A percentile compares a stretch with the other conserved stretches of the same genome.
phyloP scores from a whole-genome alignment of 176 grass and related monocot genomes.

The Luzula sylvatica region DNA sequence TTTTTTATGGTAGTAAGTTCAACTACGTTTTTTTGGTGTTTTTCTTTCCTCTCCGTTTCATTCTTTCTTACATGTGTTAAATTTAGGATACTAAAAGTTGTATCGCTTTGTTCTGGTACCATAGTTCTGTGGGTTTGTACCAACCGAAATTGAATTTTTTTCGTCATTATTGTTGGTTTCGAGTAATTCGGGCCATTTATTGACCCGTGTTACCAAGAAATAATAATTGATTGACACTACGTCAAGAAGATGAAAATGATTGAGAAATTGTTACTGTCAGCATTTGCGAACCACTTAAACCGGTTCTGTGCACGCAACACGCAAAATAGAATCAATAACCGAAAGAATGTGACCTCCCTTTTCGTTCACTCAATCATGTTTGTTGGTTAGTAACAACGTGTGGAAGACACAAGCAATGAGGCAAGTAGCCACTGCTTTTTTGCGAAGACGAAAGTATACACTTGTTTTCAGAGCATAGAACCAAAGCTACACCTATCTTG shows the following conservation, averaged over 20 bases:
- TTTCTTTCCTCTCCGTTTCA: no score
- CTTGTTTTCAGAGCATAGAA: constrained; percentile 7
- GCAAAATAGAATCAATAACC: constrained; percentile 25
- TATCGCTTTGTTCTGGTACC: no score
- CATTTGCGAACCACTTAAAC: constrained; percentile 18
- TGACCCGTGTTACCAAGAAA: neutral
- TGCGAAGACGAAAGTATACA: constrained; percentile 17
- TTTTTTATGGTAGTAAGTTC: no score
- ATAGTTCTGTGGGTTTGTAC: no score
- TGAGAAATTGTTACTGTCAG: constrained; percentile 1
- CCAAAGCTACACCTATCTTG: constrained; percentile 15
- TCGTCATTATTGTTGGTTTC: neutral
- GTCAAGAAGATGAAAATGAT: neutral
- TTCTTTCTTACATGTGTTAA: no score
- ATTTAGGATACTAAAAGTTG: no score
- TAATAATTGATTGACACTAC: neutral
- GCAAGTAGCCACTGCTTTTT: constrained; percentile 33
- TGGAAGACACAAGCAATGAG: constrained; percentile 21
- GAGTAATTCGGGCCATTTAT: neutral
- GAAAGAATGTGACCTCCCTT: constrained; percentile 18
- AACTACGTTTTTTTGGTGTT: no score
- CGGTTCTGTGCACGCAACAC: constrained; percentile 16
- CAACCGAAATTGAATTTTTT: neutral
- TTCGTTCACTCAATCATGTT: constrained; percentile 1
- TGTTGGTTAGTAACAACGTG: constrained; percentile 18